Base-by-base conservation (phyloP, 1,284 basidiomycete genomes). In the Phlebopus sp. region DNA sequence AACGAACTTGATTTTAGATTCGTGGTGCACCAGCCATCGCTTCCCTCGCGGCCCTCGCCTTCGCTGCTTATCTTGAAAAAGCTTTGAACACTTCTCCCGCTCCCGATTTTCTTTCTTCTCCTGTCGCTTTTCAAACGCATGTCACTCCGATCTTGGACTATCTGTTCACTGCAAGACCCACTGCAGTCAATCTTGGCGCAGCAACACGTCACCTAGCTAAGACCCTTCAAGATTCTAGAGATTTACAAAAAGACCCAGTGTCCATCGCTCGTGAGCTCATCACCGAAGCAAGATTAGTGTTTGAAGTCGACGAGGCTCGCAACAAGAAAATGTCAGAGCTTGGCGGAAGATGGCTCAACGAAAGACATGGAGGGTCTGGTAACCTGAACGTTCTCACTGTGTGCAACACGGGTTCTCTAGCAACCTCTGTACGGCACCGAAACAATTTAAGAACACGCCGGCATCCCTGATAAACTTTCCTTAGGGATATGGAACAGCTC, bases 1-100 rank as follows among this genome's bases (percentile, higher is more conserved):
- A 55, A 15, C 32, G 10, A 29, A 29, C 27, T 29, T 4, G 15
- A 25, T 11, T 46, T 29, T 53, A 90, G 84, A 93, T 93, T 57
- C 82, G 93, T 43, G 93, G 93, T 6, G 93, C 93, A 8, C 93
- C 93, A 0, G 93, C 93, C n/a, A 95, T 97, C 46, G 93, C 87
- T 0, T 92, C 92, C 1, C 80, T 96, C 11, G 92, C 92, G 5
- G 82, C 92, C 0, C 79, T 97, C 7, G 79, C 87, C 0, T 70
- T 97, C 44, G 81, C 88, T 1, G 77, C 80, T 8, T 71, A 87
- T 56, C 71, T 89, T 37, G 68, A 74, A 1, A 64, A 68, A 8
- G 75, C 76, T 4, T 59, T 85, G 37, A 56, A 70, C 27, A 62
- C 67, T 17, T 62, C 70, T 1, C 72, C 77, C 1, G 40, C 56